A percentile compares a stretch with the other conserved stretches of the same genome.
Evolutionary conservation across 768 basidiomycete species (phyloP).

Genomic region (Naematelia aurantialba): DNA sequence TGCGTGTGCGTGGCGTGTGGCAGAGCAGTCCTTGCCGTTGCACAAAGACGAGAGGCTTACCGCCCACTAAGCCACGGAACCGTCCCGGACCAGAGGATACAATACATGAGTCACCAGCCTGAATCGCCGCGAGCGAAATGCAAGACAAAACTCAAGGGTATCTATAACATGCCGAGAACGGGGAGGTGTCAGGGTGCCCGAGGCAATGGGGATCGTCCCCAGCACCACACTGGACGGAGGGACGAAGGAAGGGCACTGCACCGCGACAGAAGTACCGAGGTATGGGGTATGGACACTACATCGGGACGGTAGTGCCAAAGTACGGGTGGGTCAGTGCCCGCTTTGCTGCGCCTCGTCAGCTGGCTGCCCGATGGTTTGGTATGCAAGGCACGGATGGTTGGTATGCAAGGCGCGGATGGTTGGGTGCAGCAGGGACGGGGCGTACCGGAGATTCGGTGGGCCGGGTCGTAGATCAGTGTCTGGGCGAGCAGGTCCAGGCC

Average conservation of each 20-base stretch:
- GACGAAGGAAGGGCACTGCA: background rate
- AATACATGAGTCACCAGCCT: background rate
- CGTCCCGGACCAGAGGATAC: background rate
- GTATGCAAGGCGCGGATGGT: background rate
- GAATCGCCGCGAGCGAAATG: background rate
- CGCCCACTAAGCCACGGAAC: background rate
- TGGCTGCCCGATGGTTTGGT: background rate
- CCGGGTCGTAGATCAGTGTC: slow-evolving; percentile 79
- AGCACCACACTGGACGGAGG: background rate
- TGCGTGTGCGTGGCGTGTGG: too few species aligned
- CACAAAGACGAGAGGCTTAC: too few species aligned
- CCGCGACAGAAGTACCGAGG: background rate
- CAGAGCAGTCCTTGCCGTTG: too few species aligned
- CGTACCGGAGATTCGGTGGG: slow-evolving; percentile 86
- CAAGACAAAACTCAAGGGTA: background rate
- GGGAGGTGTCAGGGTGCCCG: too few species aligned
- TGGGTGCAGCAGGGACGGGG: slow-evolving; percentile 4
- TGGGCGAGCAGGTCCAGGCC: slow-evolving; percentile 78
- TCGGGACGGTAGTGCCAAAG: slow-evolving; percentile 36
- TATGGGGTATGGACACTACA: background rate
- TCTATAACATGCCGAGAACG: too few species aligned
- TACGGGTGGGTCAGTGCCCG: slow-evolving; percentile 58
- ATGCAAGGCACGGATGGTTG: background rate
- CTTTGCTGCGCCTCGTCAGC: slow-evolving; percentile 55
- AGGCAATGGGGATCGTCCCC: background rate